These are phyloP conservation scores for Acanthamoeba sp. DNA, from an alignment of 208 protist species.

Conservation along the genomic window DNA sequence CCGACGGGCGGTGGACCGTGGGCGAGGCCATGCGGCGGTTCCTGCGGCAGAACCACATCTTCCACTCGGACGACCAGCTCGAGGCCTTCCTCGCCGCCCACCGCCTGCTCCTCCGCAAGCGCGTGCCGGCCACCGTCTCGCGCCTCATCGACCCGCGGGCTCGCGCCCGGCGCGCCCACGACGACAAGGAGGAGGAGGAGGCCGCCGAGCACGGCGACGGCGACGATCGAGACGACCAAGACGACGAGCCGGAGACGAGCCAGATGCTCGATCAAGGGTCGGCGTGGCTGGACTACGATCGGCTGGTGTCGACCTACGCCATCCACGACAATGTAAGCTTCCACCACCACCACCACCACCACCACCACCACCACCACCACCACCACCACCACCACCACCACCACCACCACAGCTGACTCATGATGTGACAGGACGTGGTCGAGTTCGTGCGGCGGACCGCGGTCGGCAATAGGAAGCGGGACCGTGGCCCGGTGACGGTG, in stretches of 20 bases:
- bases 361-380: too few relatives aligned
- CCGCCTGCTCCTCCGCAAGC: neutral
- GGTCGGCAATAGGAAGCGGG: neutral
- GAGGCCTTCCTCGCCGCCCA: neutral
- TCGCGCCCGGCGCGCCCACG: neutral
- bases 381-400: too few relatives aligned
- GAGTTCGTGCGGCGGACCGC: neutral
- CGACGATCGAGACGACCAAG: neutral
- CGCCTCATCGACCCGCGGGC: neutral
- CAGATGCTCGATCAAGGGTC: neutral
- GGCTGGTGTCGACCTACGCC: neutral
- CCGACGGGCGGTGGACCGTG: neutral
- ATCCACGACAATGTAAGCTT: neutral
- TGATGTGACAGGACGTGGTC: neutral
- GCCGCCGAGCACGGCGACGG: neutral
- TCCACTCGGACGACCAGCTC: neutral
- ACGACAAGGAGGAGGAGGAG: neutral
- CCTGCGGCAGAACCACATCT: conserved; percentile 8
- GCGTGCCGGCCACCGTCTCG: neutral
- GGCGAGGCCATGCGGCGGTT: conserved; percentile 19
- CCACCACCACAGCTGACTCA: too few relatives aligned
- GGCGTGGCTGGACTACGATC: conserved; percentile 5
- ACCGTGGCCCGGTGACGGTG: neutral
- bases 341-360: too few relatives aligned
- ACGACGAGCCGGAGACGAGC: neutral